A percentile compares a stretch with the other conserved stretches of the same genome.
Conservation (phyloP, 345 rosid species). For the Eucalyptus melliodora region DNA sequence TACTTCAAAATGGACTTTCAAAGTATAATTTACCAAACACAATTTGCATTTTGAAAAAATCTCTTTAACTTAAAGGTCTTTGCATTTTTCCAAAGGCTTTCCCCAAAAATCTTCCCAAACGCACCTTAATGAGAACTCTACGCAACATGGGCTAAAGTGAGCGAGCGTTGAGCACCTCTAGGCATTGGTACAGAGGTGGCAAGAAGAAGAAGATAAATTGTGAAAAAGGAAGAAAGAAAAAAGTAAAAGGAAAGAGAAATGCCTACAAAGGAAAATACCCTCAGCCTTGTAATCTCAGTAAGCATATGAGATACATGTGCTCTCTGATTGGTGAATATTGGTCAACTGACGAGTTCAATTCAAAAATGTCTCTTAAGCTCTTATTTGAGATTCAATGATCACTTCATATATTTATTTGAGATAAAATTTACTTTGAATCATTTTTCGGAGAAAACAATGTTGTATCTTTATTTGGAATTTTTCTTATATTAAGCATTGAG, state of each 20-base stretch:
- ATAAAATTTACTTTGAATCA: too few species aligned
- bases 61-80: too few species aligned
- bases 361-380: too few species aligned
- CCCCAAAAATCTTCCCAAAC: too few species aligned
- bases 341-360: fast-evolving
- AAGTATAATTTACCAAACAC: too few species aligned
- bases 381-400: too few species aligned
- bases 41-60: too few species aligned
- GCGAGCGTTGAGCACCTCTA: background rate
- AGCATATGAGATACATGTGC: background rate
- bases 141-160: background rate
- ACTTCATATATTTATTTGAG: too few species aligned
- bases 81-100: too few species aligned
- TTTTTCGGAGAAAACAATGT: fast-evolving
- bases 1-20: too few species aligned
- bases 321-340: background rate
- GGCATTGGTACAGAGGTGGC: background rate
- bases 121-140: background rate
- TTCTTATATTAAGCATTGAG: background rate
- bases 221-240: background rate
- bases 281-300: background rate
- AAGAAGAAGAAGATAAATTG: background rate
- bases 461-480: fast-evolving
- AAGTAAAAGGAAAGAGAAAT: background rate
- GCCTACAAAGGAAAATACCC: background rate